These are phyloP conservation scores for Chaetomiaceae sp. DNA, from an alignment of 2,329 filamentous ascomycete genomes.

Conservation along the genomic window DNA sequence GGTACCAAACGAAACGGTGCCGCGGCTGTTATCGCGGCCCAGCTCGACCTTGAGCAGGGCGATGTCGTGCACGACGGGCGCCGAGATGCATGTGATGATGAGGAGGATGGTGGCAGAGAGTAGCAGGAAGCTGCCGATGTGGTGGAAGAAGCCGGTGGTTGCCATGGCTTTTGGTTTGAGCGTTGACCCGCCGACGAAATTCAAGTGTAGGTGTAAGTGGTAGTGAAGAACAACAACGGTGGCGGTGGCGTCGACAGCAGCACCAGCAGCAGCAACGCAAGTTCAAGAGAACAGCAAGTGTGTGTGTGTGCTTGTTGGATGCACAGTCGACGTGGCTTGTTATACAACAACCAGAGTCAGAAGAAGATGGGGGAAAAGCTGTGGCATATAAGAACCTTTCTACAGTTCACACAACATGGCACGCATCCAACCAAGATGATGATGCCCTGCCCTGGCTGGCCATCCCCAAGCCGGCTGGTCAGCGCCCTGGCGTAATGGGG, in stretches of 20 bases:
- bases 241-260: background rate
- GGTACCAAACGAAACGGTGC: slow-evolving; percentile 39
- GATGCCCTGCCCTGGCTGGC: background rate
- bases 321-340: slow-evolving; percentile 2
- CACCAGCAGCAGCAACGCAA: too few species aligned
- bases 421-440: background rate
- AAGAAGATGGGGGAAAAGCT: background rate
- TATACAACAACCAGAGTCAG: background rate
- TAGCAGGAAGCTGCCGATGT: slow-evolving; percentile 54
- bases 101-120: slow-evolving; percentile 52
- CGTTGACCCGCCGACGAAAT: background rate
- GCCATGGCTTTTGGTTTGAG: slow-evolving; percentile 36
- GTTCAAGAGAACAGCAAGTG: too few species aligned
- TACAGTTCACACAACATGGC: background rate
- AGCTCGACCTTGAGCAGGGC: slow-evolving; percentile 50
- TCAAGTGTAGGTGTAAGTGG: background rate
- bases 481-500: slow-evolving; percentile 9
- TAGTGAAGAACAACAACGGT: background rate
- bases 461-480: background rate
- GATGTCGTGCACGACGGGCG: slow-evolving; percentile 53
- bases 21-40: slow-evolving; percentile 27
- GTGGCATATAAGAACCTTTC: slow-evolving; percentile 3
- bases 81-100: slow-evolving; percentile 53
- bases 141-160: slow-evolving; percentile 47
- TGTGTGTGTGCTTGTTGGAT: too few species aligned